Base-by-base conservation (phyloP, 345 rosid genomes). In the Garcia nutans region DNA sequence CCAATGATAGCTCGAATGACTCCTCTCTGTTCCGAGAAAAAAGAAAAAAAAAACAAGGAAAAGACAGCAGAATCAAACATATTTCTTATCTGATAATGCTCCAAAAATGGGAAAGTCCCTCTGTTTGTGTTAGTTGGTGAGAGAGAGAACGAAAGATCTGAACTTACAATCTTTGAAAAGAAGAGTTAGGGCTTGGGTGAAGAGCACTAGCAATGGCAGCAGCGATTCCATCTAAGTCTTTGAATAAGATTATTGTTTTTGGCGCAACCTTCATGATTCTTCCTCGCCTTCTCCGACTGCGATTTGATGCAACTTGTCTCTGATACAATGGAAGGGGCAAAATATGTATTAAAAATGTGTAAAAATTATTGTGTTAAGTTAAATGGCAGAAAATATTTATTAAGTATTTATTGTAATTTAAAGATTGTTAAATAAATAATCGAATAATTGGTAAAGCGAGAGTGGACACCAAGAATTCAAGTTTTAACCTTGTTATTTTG, bases 241-340 rank as follows among this genome's bases (percentile, higher is more conserved):
- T 79, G 73, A 82, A 83, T 24, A 90, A 79, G 78, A 92, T 76
- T n/a, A 93, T 72, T 5, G 88, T 47, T 65, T 74, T 90, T 56
- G 86, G 80, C 70, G 93, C 89, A 16, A 90, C 84, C 84, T 90
- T 90, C 89, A 87, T 86, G 41, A 3, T 65, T 37, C 54, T 24
- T 47, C 37, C 12, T 10, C 1, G 47, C 44, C 23, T 17, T 37
- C 58, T 54, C 13, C 58, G 10, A 9, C 50, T 47, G 50, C 50
- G 10, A 45, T 45, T 33, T 33, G 37, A 33, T 33, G 37, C 37
- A 33, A 33, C 37, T 33, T 2, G n/a, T 28, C 1, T 28, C 37
- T 33, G 37, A 33, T 33, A 33, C 37, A 33, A 3, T 33, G 37
- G 3, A 33, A 33, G 37, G 37, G 37, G 3, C 37, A 33, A 33